phyloP scores from a whole-genome alignment of 2,329 filamentous ascomycete genomes.

The Penicillium sp. region DNA sequence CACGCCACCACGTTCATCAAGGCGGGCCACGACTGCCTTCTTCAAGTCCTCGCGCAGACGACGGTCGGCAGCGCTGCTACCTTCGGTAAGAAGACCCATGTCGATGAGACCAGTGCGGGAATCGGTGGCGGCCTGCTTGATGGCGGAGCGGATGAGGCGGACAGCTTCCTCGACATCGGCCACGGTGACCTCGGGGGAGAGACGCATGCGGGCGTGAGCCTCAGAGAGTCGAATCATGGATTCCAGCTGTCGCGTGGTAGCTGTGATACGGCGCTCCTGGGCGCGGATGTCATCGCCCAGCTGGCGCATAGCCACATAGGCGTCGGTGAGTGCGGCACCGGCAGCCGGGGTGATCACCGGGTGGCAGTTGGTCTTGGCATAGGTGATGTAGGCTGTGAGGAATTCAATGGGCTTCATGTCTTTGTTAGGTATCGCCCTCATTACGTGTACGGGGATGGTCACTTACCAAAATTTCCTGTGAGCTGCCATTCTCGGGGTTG shows the following conservation, averaged over 20 bases:
- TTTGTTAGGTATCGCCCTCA: conserved; percentile 15
- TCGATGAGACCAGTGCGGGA: conserved; percentile 86
- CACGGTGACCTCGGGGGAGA: conserved; percentile 69
- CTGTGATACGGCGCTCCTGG: conserved; percentile 92
- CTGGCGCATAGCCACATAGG: conserved; percentile 93
- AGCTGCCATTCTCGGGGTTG: conserved; percentile 75
- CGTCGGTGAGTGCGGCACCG: conserved; percentile 74
- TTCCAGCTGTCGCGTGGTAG: conserved; percentile 92
- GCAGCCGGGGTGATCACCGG: conserved; percentile 76
- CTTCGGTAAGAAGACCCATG: conserved; percentile 92
- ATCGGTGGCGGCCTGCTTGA: conserved; percentile 97
- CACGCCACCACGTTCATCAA: conserved; percentile 76
- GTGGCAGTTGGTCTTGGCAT: conserved; percentile 81
- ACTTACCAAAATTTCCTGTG: conserved; percentile 75
- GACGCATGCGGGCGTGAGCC: conserved; percentile 96
- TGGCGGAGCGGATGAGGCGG: conserved; percentile 83
- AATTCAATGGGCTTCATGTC: conserved; percentile 78
- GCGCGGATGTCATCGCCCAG: conserved; percentile 83
- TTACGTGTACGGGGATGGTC: background rate
- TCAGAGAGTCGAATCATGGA: conserved; percentile 97
- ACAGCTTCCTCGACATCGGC: conserved; percentile 87
- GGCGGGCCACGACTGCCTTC: conserved; percentile 65
- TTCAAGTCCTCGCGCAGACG: conserved; percentile 80
- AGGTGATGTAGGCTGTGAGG: conserved; percentile 94
- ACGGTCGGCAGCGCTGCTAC: conserved; percentile 83